These are phyloP conservation scores for Porcisia deanei DNA, from an alignment of 208 protist species.

Conservation along the genomic window DNA sequence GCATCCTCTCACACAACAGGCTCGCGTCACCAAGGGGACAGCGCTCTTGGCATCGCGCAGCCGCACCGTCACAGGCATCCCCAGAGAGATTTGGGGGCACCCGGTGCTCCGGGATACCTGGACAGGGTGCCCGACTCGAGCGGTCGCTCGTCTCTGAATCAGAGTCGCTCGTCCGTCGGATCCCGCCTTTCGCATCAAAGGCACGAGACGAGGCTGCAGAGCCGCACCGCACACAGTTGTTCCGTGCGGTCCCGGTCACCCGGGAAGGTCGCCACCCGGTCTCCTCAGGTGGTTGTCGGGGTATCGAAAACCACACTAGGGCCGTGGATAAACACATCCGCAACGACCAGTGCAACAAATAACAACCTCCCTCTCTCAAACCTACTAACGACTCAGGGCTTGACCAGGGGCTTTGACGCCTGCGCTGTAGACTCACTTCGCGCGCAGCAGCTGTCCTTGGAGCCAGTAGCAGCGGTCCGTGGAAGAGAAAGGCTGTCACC, in stretches of 20 bases:
- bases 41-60: background rate
- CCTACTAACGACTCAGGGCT: background rate
- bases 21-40: background rate
- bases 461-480: background rate
- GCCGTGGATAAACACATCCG: constrained; percentile 1
- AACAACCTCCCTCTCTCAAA: background rate
- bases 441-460: background rate
- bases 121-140: background rate
- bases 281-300: background rate
- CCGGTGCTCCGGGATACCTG: background rate
- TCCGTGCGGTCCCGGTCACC: constrained; percentile 8
- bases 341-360: background rate
- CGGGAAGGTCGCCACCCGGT: background rate
- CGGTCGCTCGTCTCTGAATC: constrained; percentile 14
- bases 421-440: background rate
- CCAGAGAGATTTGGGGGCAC: background rate
- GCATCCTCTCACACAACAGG: background rate
- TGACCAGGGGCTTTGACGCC: background rate
- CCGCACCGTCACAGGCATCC: constrained; percentile 15
- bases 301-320: background rate
- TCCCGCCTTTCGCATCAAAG: constrained; percentile 11
- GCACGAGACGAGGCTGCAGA: constrained; percentile 2
- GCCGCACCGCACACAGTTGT: constrained; percentile 14
- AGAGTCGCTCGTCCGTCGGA: constrained; percentile 17
- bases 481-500: background rate